A percentile compares a stretch with the other conserved stretches of the same genome.
Evolutionary conservation across 2,329 filamentous ascomycete species (phyloP).

Genomic region (Hymenoscyphus infarciens): DNA sequence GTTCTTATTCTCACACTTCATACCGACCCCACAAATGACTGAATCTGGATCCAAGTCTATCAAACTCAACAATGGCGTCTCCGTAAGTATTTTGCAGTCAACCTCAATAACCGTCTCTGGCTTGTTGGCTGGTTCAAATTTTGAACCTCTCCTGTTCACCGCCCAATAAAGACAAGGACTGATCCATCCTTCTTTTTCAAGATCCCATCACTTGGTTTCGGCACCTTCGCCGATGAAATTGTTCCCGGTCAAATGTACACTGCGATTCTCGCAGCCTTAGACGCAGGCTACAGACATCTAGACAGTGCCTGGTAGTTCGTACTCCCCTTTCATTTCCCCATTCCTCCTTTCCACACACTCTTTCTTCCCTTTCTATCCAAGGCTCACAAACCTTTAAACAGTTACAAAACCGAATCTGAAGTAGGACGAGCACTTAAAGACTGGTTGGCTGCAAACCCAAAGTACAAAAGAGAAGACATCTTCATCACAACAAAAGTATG

Average conservation of each 20-base stretch:
- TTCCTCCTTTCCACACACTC: background rate
- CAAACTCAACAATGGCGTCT: background rate
- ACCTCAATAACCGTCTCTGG: background rate
- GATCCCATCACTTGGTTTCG: slow-evolving; percentile 44
- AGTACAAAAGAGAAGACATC: slow-evolving; percentile 50
- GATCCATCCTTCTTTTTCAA: background rate
- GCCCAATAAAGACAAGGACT: background rate
- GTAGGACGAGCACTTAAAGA: slow-evolving; percentile 74
- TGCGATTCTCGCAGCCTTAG: slow-evolving; percentile 56
- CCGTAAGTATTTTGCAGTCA: background rate
- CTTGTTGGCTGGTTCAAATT: background rate
- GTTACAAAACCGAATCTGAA: slow-evolving; percentile 75
- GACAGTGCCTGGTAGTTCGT: slow-evolving; percentile 65
- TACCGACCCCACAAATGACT: background rate
- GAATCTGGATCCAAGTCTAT: background rate
- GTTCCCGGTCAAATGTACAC: slow-evolving; percentile 43
- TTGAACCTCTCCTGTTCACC: background rate
- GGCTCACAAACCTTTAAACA: slow-evolving; percentile 5
- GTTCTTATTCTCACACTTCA: background rate
- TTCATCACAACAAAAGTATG: slow-evolving; percentile 33
- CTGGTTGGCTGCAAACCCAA: slow-evolving; percentile 56
- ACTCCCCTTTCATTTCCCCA: background rate
- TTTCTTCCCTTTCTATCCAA: slow-evolving; percentile 30
- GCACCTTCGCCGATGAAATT: slow-evolving; percentile 32
- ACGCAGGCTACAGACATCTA: slow-evolving; percentile 61